These are phyloP conservation scores for Nicotiana tomentosiformis DNA, from an alignment of 257 asterid species.

Conservation along the genomic window DNA sequence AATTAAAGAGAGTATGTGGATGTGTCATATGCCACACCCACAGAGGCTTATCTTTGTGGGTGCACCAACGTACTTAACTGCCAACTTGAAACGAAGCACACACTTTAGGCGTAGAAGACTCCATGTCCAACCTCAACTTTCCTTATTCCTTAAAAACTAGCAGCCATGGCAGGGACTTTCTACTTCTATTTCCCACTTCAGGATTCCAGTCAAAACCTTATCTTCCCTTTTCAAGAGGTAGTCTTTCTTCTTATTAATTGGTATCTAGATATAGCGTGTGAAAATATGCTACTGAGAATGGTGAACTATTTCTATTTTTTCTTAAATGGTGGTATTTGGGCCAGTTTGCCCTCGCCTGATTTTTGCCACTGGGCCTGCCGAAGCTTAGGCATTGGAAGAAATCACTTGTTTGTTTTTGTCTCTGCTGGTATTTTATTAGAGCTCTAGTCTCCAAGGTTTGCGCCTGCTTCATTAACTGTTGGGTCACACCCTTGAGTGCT, in stretches of 20 bases:
- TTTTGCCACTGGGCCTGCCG: no score
- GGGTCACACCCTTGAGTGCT: neutral
- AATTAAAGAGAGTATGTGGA: neutral
- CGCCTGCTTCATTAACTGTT: neutral
- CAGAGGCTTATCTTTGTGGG: conserved; percentile 28
- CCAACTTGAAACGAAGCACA: conserved; percentile 14
- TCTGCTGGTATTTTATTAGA: neutral
- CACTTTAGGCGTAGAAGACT: neutral
- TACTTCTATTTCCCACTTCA: conserved; percentile 35
- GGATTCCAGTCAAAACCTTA: conserved; percentile 18
- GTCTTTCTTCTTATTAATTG: neutral
- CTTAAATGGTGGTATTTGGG: neutral
- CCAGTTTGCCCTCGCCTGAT: neutral
- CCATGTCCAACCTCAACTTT: conserved; percentile 54
- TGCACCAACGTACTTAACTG: conserved; percentile 41
- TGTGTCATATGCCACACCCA: neutral
- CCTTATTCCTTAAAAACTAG: conserved; percentile 31
- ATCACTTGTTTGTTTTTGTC: neutral
- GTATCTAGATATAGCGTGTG: neutral
- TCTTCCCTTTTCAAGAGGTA: conserved; percentile 32
- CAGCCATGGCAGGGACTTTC: conserved; percentile 28
- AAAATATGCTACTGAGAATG: neutral
- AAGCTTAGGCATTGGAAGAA: neutral
- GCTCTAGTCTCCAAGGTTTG: neutral
- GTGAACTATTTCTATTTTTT: neutral